phyloP scores from a whole-genome alignment of 2,329 filamentous ascomycete species.

The Monilinia fructigena region DNA sequence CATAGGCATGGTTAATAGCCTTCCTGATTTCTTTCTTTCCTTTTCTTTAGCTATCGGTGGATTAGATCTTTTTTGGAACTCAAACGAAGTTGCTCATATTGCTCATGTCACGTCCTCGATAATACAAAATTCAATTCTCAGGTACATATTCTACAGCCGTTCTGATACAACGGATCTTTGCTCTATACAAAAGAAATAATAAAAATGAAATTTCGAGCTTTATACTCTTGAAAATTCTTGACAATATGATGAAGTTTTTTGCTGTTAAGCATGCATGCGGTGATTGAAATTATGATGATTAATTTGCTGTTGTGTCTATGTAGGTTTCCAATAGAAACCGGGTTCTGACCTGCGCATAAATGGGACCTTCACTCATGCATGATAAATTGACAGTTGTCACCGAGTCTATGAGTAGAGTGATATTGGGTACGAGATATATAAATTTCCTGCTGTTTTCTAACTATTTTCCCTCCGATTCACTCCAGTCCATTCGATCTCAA shows the following conservation, averaged over 20 bases:
- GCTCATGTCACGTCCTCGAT: slow-evolving; percentile 26
- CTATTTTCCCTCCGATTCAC: too few relatives aligned
- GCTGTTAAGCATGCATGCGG: too few relatives aligned
- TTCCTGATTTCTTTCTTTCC: slow-evolving; percentile 23
- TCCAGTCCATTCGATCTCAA: too few relatives aligned
- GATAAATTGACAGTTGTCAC: too few relatives aligned
- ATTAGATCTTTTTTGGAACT: slow-evolving; percentile 31
- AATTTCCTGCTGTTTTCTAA: too few relatives aligned
- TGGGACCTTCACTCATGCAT: neutral
- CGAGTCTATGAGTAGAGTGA: too few relatives aligned
- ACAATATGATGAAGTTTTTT: neutral
- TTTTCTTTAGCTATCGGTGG: slow-evolving; percentile 18
- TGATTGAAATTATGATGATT: neutral
- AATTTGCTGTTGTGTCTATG: neutral
- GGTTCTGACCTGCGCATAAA: neutral
- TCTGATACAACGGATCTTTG: slow-evolving; percentile 22
- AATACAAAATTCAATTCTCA: slow-evolving; percentile 29
- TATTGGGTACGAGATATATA: too few relatives aligned
- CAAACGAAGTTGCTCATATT: slow-evolving; percentile 29
- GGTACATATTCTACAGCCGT: slow-evolving; percentile 27
- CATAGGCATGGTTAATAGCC: slow-evolving; percentile 8
- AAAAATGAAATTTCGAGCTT: slow-evolving; percentile 15
- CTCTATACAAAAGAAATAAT: slow-evolving; percentile 18
- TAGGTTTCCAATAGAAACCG: neutral
- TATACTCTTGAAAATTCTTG: neutral